Base-by-base conservation (phyloP, 2,329 filamentous ascomycete species). In the Didymosphaeria variabile region DNA sequence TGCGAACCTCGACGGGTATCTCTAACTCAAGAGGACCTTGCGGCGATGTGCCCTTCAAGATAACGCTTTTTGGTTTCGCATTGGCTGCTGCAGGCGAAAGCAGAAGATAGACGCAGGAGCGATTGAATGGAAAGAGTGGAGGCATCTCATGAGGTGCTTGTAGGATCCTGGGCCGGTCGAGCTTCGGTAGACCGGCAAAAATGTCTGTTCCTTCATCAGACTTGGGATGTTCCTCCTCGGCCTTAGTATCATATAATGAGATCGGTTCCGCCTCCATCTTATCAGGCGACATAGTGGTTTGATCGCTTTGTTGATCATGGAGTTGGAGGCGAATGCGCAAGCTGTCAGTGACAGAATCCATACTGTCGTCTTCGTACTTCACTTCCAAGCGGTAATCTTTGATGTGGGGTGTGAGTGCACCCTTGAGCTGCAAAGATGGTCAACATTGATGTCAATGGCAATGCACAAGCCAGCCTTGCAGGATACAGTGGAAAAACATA, bases 61-160 rank as follows among this genome's bases (percentile, higher is more conserved):
- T 71, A 8, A 91, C 80, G 0, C 85, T 84, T 49, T 81, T 84
- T 2, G 85, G 83, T 4, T 76, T 81, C 40, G 77, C 73, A 21
- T 80, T 72, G 46, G 74, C 71, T n/a, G 82, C 78, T 0, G 82
- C 73, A 0, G 86, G 82, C 0, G 86, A 85, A 2, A 91, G 76
- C 2, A 92, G 79, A 0, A 92, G 79, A 65, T 91, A 92, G 21
- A 88, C 82, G 0, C 81, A 87, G 0, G 85, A 88, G 36, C 89
- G 83, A 62, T 80, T 87, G 78, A 90, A 91, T 0, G 89, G 83
- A 65, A 86, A 91, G 0, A 92, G 81, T 0, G 86, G 74, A 0
- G 89, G 87, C 8, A 92, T 88, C 0, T 79, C 75, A 49, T 83
- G 78, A 0, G 90, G 90, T 0, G 88, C 82, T 74, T 91, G 90